A percentile compares a stretch with the other conserved stretches of the same genome.
These are phyloP conservation scores for Phytophthora europaea DNA, from an alignment of 352 stramenopile species.

Conservation along the genomic window DNA sequence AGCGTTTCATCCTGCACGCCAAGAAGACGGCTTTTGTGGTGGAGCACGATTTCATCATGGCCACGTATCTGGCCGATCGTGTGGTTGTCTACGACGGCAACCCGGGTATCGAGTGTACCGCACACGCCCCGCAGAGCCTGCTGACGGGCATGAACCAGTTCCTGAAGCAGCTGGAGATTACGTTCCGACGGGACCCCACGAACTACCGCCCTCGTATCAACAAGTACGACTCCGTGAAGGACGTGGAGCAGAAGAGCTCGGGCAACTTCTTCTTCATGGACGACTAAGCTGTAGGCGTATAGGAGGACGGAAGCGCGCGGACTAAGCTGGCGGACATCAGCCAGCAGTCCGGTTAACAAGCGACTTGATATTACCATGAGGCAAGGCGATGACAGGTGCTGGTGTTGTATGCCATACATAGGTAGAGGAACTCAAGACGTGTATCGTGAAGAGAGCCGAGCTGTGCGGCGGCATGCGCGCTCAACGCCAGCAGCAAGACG, in stretches of 20 bases:
- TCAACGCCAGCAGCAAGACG: background rate
- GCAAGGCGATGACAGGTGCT: background rate
- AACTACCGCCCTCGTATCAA: slow-evolving; percentile 99
- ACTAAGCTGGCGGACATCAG: slow-evolving; percentile 12
- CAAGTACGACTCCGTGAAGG: slow-evolving; percentile 97
- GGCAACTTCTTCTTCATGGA: slow-evolving; percentile 99
- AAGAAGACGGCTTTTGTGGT: slow-evolving; percentile 99
- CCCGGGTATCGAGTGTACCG: slow-evolving; percentile 98
- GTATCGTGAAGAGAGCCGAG: slow-evolving; percentile 20
- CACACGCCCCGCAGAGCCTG: slow-evolving; percentile 95
- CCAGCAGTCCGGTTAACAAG: slow-evolving; percentile 6
- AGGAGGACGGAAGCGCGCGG: slow-evolving; percentile 23
- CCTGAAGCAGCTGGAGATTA: slow-evolving; percentile 99
- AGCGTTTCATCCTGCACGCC: slow-evolving; percentile 99
- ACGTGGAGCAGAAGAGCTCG: slow-evolving; percentile 97
- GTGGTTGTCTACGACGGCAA: slow-evolving; percentile 97
- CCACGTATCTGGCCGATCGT: slow-evolving; percentile 98
- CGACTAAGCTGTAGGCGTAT: slow-evolving; percentile 78
- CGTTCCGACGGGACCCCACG: slow-evolving; percentile 99
- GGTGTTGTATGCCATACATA: slow-evolving; percentile 8
- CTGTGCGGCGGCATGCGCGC: slow-evolving; percentile 3
- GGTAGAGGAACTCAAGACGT: slow-evolving; percentile 17
- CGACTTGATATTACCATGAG: slow-evolving; percentile 12
- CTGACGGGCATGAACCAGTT: slow-evolving; percentile 99
- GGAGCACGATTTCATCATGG: slow-evolving; percentile 99